These are phyloP conservation scores for Fusarium nematophilum DNA, from an alignment of 2,329 filamentous ascomycete species.

Conservation along the genomic window DNA sequence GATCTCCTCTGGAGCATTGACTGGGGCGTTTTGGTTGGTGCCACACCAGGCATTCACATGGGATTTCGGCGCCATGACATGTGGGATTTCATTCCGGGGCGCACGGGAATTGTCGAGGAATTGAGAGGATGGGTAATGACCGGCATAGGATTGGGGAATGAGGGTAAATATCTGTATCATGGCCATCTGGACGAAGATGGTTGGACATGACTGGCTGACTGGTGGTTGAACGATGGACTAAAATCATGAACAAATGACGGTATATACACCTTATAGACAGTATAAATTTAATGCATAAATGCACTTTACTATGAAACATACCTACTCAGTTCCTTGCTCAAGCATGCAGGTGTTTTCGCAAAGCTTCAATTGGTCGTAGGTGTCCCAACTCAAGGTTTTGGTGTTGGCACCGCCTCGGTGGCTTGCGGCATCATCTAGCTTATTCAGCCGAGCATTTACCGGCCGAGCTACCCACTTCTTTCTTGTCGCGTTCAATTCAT, in stretches of 20 bases:
- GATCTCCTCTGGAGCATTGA: constrained; percentile 27
- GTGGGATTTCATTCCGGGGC: constrained; percentile 4
- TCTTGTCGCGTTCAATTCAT: constrained; percentile 40
- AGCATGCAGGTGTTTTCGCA: background rate
- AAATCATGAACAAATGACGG: constrained; percentile 10
- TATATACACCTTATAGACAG: constrained; percentile 30
- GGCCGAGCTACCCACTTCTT: constrained; percentile 42
- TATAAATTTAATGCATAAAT: constrained; percentile 27
- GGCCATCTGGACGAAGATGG: constrained; percentile 6
- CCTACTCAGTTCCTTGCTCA: background rate
- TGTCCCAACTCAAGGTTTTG: background rate
- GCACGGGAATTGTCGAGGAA: constrained; percentile 1
- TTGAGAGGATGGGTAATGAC: constrained; percentile 27
- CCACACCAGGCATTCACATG: constrained; percentile 15
- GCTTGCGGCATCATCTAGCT: background rate
- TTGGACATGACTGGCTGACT: background rate
- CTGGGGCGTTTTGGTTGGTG: constrained; percentile 28
- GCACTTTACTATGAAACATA: background rate
- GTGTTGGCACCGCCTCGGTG: background rate
- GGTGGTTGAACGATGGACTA: constrained; percentile 2
- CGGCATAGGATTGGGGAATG: constrained; percentile 3
- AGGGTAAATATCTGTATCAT: constrained; percentile 18
- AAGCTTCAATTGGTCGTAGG: no score
- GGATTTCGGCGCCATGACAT: constrained; percentile 9
- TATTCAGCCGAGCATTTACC: constrained; percentile 42